phyloP scores from a whole-genome alignment of 192 early-diverging fungal species.

The Linderina pennispora region DNA sequence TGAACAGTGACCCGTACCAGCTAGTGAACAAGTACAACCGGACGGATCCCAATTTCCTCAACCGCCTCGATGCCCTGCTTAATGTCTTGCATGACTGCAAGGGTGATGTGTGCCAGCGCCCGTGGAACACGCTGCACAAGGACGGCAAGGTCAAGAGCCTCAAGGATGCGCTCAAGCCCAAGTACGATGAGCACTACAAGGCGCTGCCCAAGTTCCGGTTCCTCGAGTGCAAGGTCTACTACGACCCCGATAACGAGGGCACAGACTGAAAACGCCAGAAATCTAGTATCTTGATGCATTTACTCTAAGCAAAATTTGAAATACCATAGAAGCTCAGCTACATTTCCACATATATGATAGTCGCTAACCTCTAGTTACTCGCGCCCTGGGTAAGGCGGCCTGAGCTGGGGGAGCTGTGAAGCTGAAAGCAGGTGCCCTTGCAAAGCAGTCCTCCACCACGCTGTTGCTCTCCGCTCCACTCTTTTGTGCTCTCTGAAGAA shows the following conservation, averaged over 20 bases:
- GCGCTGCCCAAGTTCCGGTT: constrained; percentile 38
- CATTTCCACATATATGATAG: too few relatives aligned
- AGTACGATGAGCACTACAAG: constrained; percentile 49
- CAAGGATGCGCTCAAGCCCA: constrained; percentile 41
- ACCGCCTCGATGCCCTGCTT: constrained; percentile 54
- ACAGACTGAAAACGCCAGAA: too few relatives aligned
- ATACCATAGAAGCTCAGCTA: too few relatives aligned
- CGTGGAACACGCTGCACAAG: constrained; percentile 51
- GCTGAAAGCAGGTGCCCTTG: too few relatives aligned
- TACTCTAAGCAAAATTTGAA: too few relatives aligned
- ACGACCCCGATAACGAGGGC: constrained; percentile 22
- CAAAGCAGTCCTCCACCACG: too few relatives aligned
- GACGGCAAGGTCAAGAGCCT: constrained; percentile 31
- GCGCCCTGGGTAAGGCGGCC: too few relatives aligned
- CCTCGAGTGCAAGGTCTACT: constrained; percentile 32
- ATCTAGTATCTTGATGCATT: too few relatives aligned
- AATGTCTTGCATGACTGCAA: constrained; percentile 48
- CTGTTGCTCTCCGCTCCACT: too few relatives aligned
- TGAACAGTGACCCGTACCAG: constrained; percentile 54
- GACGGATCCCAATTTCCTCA: constrained; percentile 25
- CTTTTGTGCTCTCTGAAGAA: too few relatives aligned
- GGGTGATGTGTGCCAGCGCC: constrained; percentile 50
- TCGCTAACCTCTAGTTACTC: too few relatives aligned
- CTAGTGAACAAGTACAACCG: constrained; percentile 49
- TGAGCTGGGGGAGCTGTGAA: too few relatives aligned